phyloP scores from a whole-genome alignment of 2,329 filamentous ascomycete species.

The Cadophora malorum region DNA sequence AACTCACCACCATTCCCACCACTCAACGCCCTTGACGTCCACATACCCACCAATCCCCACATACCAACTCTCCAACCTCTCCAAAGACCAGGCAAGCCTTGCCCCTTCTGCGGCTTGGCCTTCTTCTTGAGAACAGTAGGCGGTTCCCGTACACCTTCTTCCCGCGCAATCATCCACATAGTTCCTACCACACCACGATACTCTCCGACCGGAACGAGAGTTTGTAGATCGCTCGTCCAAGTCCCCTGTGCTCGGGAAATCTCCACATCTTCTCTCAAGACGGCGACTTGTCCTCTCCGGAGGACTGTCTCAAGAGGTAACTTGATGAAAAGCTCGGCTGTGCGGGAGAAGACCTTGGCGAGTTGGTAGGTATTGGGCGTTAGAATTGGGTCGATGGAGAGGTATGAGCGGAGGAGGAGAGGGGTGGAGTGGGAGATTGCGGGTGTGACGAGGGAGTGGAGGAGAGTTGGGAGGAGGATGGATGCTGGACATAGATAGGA shows the following conservation, averaged over 20 bases:
- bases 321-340: conserved; percentile 81
- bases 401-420: conserved; percentile 82
- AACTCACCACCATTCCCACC: conserved; percentile 43
- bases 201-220: conserved; percentile 78
- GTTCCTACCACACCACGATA: conserved; percentile 91
- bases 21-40: conserved; percentile 49
- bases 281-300: conserved; percentile 82
- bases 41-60: conserved; percentile 62
- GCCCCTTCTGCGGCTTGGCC: conserved; percentile 49
- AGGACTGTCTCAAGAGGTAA: conserved; percentile 92
- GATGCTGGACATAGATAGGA: conserved; percentile 74
- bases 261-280: conserved; percentile 51
- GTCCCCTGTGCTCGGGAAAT: conserved; percentile 36
- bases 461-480: conserved; percentile 81
- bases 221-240: conserved; percentile 57
- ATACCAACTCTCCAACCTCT: conserved; percentile 64
- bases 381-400: conserved; percentile 81
- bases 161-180: conserved; percentile 83
- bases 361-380: conserved; percentile 84
- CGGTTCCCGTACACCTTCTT: conserved; percentile 67
- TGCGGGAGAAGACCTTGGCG: conserved; percentile 80
- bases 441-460: conserved; percentile 85
- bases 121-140: conserved; percentile 20
- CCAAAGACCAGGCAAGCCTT: conserved; percentile 61
- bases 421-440: conserved; percentile 83